phyloP scores from a whole-genome alignment of 257 asterid species.

The Rauvolfia tetraphylla region DNA sequence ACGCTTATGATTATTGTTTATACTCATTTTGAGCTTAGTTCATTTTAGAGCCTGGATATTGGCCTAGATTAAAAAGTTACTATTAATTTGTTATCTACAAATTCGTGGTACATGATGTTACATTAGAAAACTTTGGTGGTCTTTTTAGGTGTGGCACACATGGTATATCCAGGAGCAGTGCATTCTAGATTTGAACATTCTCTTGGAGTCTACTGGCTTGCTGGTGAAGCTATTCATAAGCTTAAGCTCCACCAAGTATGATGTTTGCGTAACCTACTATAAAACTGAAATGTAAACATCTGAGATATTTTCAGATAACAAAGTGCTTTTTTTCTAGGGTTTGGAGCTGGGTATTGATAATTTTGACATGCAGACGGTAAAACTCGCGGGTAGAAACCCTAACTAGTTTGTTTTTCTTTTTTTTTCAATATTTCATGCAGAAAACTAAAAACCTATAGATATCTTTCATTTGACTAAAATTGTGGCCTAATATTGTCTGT shows the following conservation, averaged over 20 bases:
- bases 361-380: slow-evolving; percentile 74
- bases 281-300: slow-evolving; percentile 13
- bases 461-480: neutral
- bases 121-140: neutral
- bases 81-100: neutral
- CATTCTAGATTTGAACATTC: slow-evolving; percentile 68
- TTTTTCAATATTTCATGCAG: neutral
- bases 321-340: slow-evolving; percentile 49
- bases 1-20: neutral
- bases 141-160: slow-evolving; percentile 66
- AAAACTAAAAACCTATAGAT: neutral
- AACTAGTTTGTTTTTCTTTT: neutral
- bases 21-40: neutral
- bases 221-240: slow-evolving; percentile 74
- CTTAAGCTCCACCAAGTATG: slow-evolving; percentile 64
- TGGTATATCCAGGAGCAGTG: slow-evolving; percentile 97
- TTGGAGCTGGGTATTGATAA: slow-evolving; percentile 80
- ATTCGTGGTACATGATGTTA: neutral
- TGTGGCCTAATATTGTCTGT: no score
- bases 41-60: neutral
- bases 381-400: slow-evolving; percentile 69
- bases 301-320: slow-evolving; percentile 6
- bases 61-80: neutral
- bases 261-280: slow-evolving; percentile 21
- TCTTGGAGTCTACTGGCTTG: slow-evolving; percentile 95